phyloP scores from a whole-genome alignment of 345 rosid genomes.

The Cardamine resedifolia region DNA sequence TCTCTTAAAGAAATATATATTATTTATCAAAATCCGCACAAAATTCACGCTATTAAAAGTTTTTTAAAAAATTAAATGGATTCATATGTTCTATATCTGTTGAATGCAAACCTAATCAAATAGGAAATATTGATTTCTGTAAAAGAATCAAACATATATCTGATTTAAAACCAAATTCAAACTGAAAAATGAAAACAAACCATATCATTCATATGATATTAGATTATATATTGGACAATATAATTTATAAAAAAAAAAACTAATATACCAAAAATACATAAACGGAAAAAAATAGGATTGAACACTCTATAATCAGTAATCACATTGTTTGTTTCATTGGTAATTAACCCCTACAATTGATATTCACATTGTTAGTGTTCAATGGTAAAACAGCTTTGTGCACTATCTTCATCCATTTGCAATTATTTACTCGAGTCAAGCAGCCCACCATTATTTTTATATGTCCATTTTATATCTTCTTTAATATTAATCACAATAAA shows the following conservation, averaged over 20 bases:
- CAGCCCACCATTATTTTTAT: constrained; percentile 12
- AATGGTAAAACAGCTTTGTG: not conserved
- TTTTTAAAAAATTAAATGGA: not conserved
- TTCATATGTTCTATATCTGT: not conserved
- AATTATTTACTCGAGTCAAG: constrained; percentile 18
- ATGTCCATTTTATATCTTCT: not conserved
- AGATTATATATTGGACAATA: not conserved
- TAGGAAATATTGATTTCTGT: not conserved
- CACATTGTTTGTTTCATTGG: not conserved
- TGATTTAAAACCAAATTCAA: not conserved
- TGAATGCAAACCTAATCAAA: too few species aligned
- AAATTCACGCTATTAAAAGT: too few species aligned
- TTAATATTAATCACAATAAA: not conserved
- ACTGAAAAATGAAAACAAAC: not conserved
- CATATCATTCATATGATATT: not conserved
- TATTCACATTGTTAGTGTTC: not conserved
- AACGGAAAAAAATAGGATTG: not conserved
- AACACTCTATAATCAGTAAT: not conserved
- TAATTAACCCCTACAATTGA: not conserved
- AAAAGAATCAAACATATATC: not conserved
- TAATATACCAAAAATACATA: not conserved
- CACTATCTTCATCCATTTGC: constrained; percentile 22
- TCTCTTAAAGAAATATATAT: not conserved
- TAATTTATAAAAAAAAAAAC: not conserved
- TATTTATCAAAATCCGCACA: not conserved